A percentile compares a stretch with the other conserved stretches of the same genome.
These are phyloP conservation scores for Ophiosphaerella korrae DNA, from an alignment of 2,329 filamentous ascomycete genomes.

Conservation along the genomic window DNA sequence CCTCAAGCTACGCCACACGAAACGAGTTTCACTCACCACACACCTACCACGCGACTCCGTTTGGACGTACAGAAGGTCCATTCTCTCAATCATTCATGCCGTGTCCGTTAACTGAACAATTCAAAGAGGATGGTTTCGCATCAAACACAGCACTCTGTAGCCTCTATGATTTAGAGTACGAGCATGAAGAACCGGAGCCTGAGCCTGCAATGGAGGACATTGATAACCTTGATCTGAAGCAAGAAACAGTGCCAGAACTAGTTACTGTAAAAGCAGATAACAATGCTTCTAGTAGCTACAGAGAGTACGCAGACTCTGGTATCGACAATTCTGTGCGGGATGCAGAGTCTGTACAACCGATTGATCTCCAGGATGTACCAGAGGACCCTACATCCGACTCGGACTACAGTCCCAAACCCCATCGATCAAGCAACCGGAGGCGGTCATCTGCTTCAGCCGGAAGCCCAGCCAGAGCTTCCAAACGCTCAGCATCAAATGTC, in stretches of 20 bases:
- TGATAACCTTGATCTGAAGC: conserved; percentile 28
- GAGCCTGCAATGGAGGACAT: conserved; percentile 33
- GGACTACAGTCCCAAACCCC: conserved; percentile 39
- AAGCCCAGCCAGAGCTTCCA: conserved; percentile 18
- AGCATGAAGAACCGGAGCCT: conserved; percentile 31
- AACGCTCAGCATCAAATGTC: conserved; percentile 23
- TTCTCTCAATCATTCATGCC: conserved; percentile 20
- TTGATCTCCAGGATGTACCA: conserved; percentile 32
- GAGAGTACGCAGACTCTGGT: conserved; percentile 30
- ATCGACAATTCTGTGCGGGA: conserved; percentile 38
- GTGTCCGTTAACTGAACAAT: conserved; percentile 24
- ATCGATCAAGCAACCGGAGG: conserved; percentile 26
- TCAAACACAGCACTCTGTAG: conserved; percentile 22
- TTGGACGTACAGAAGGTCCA: conserved; percentile 22
- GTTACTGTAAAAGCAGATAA: conserved; percentile 20
- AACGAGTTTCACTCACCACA: conserved; percentile 37
- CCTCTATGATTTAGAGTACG: conserved; percentile 41
- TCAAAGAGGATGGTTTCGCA: conserved; percentile 17
- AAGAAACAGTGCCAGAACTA: conserved; percentile 24
- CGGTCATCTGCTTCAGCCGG: conserved; percentile 34
- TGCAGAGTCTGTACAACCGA: conserved; percentile 45
- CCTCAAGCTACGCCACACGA: conserved; percentile 37
- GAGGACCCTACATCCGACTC: conserved; percentile 42
- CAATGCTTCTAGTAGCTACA: conserved; percentile 10
- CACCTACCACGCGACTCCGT: conserved; percentile 18